Conservation (phyloP, 169 alveolate species). For the Plasmodium knowlesi region DNA sequence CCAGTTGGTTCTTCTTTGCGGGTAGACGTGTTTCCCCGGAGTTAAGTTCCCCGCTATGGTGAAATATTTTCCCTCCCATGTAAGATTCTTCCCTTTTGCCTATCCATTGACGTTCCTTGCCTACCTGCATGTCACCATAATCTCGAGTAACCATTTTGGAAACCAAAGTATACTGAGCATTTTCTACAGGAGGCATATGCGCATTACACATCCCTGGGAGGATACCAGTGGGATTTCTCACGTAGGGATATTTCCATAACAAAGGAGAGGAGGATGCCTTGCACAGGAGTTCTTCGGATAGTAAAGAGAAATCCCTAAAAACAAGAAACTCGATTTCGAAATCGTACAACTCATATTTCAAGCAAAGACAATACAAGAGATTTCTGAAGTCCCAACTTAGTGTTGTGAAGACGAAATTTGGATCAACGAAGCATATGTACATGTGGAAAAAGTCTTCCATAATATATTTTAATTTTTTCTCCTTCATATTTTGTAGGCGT, state of each 20-base stretch:
- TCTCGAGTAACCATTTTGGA: not conserved
- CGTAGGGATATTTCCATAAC: slow-evolving; percentile 27
- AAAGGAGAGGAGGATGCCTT: not conserved
- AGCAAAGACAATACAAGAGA: slow-evolving; percentile 30
- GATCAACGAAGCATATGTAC: slow-evolving; percentile 65
- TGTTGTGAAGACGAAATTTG: slow-evolving; percentile 2
- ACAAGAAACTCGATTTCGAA: slow-evolving; percentile 32
- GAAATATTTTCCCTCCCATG: not conserved
- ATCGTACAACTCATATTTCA: slow-evolving; percentile 52
- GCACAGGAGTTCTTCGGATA: not conserved
- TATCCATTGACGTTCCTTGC: not conserved
- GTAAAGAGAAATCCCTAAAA: slow-evolving; percentile 39
- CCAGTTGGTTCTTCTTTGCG: not conserved
- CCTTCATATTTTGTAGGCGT: slow-evolving; percentile 40
- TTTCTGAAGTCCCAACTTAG: slow-evolving; percentile 65
- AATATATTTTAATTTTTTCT: slow-evolving; percentile 28
- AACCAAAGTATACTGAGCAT: not conserved
- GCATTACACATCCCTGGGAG: not conserved
- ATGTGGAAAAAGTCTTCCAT: slow-evolving; percentile 27
- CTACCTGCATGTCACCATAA: not conserved
- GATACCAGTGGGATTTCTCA: not conserved
- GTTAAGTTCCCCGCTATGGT: not conserved
- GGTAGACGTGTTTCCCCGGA: not conserved
- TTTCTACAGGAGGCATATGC: not conserved
- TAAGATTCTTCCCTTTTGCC: not conserved